Evolutionary conservation across 164 flowering plant genomes (phyloP).

Genomic region (Macadamia integrifolia): DNA sequence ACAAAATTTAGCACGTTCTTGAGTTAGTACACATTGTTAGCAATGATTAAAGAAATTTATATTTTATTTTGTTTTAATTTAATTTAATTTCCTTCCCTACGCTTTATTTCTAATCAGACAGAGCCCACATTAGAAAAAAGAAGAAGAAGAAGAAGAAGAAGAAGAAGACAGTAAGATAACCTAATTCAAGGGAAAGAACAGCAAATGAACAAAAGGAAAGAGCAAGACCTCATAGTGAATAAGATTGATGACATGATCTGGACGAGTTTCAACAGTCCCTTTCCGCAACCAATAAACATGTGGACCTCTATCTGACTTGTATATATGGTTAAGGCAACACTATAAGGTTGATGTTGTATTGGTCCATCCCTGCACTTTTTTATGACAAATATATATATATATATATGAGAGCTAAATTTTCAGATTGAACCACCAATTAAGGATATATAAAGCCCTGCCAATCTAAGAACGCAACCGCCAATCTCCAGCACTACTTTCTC

Average conservation of each 20-base stretch:
- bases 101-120: too few species aligned
- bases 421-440: slow-evolving; percentile 10
- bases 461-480: slow-evolving; percentile 84
- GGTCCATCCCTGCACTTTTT: slow-evolving; percentile 1
- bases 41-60: too few species aligned
- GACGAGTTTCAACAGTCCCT: slow-evolving; percentile 70
- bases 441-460: slow-evolving; percentile 99
- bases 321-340: slow-evolving; percentile 37
- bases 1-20: too few species aligned
- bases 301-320: slow-evolving; percentile 82
- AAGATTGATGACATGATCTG: slow-evolving; percentile 87
- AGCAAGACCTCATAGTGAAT: slow-evolving; percentile 86
- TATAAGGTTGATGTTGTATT: background rate
- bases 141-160: too few species aligned
- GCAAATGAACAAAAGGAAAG: background rate
- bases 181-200: too few species aligned
- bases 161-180: too few species aligned
- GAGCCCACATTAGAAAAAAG: too few species aligned
- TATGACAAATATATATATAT: background rate
- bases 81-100: too few species aligned
- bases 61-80: too few species aligned
- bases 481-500: slow-evolving; percentile 70
- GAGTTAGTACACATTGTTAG: too few species aligned
- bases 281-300: slow-evolving; percentile 77
- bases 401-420: slow-evolving; percentile 1